A percentile compares a stretch with the other conserved stretches of the same genome.
Conservation (phyloP, 2,329 filamentous ascomycete genomes). For the Fusarium sp. region DNA sequence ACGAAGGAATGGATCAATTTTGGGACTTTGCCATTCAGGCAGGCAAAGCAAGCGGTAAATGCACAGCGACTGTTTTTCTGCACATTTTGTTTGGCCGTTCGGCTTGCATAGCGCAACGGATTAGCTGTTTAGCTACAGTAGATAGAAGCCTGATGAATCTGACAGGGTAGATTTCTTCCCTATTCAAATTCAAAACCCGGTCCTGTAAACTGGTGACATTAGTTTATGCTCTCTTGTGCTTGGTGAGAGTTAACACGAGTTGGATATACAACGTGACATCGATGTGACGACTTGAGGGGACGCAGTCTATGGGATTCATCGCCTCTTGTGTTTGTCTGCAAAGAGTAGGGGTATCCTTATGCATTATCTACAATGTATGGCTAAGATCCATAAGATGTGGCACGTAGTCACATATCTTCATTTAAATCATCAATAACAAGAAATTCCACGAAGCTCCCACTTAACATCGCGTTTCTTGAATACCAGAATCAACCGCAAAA, state of each 20-base stretch:
- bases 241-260: no score
- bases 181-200: conserved; percentile 1
- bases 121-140: conserved; percentile 12
- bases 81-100: conserved; percentile 12
- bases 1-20: conserved; percentile 27
- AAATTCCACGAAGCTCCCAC: not conserved
- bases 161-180: conserved; percentile 7
- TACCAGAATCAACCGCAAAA: conserved; percentile 7
- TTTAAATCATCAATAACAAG: not conserved
- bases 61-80: conserved; percentile 39
- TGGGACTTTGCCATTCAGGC: conserved; percentile 18
- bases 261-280: no score
- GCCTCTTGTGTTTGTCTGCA: not conserved
- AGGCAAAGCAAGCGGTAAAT: conserved; percentile 29
- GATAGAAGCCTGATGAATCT: conserved; percentile 28
- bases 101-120: conserved; percentile 23
- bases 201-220: not conserved
- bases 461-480: conserved; percentile 4
- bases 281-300: no score
- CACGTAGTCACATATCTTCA: not conserved
- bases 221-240: no score
- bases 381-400: not conserved
- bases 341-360: conserved; percentile 2
- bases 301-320: no score
- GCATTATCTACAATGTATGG: conserved; percentile 6